These are phyloP conservation scores for Irpex lacteus DNA, from an alignment of 1,284 basidiomycete species.

Conservation along the genomic window DNA sequence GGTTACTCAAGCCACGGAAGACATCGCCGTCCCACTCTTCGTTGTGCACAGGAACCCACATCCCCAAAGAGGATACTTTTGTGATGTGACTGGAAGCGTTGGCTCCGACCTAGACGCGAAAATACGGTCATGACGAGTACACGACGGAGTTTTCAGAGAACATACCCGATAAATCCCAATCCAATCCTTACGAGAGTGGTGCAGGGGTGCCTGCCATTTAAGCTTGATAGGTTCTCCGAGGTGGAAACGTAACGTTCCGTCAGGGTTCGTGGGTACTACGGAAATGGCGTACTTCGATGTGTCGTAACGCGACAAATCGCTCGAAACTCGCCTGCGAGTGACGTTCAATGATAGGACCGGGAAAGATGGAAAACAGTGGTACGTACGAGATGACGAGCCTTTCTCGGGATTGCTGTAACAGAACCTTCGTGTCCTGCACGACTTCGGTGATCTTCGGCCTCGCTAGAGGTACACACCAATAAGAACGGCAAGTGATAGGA, in stretches of 20 bases:
- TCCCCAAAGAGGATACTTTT: constrained; percentile 82
- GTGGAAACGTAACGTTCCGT: constrained; percentile 67
- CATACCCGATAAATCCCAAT: constrained; percentile 86
- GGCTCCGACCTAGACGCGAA: constrained; percentile 66
- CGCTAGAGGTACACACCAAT: constrained; percentile 31
- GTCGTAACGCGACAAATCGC: constrained; percentile 79
- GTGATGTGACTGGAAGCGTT: constrained; percentile 84
- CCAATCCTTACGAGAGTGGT: constrained; percentile 96
- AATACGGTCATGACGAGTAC: constrained; percentile 7
- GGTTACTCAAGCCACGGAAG: constrained; percentile 50
- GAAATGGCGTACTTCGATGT: constrained; percentile 74
- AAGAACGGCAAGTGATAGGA: not conserved
- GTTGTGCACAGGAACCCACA: constrained; percentile 90
- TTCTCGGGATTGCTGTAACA: constrained; percentile 90
- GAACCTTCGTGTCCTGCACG: constrained; percentile 87
- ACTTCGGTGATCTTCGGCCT: constrained; percentile 73
- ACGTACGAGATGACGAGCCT: constrained; percentile 84
- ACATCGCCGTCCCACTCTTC: constrained; percentile 94
- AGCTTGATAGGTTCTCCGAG: constrained; percentile 89
- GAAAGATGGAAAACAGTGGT: not conserved
- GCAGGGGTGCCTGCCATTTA: constrained; percentile 83
- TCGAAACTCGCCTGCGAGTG: constrained; percentile 68
- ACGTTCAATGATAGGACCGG: constrained; percentile 6
- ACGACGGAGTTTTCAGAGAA: constrained; percentile 6
- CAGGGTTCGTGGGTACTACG: constrained; percentile 50